Evolutionary conservation across 2,329 filamentous ascomycete species (phyloP).

Genomic region (Cryoendolithus antarcticus): DNA sequence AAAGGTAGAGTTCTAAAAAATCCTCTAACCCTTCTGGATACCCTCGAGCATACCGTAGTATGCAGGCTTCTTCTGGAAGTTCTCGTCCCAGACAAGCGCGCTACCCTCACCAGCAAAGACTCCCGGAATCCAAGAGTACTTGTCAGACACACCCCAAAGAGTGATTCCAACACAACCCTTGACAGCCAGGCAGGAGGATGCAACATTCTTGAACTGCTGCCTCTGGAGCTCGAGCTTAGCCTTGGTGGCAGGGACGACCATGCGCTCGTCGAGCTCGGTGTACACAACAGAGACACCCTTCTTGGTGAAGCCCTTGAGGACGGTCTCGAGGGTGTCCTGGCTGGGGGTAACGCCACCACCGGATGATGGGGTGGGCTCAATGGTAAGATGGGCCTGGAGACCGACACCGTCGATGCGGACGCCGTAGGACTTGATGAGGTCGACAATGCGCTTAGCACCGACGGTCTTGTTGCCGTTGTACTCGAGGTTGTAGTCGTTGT

Average conservation of each 20-base stretch:
- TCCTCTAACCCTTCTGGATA: too few relatives aligned
- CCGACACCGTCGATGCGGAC: constrained; percentile 30
- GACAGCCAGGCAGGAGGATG: constrained; percentile 25
- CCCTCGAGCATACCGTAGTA: constrained; percentile 19
- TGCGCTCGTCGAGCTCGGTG: constrained; percentile 51
- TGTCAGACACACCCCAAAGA: constrained; percentile 41
- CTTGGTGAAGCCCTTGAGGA: constrained; percentile 38
- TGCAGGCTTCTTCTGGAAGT: constrained; percentile 23
- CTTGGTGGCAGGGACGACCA: constrained; percentile 17
- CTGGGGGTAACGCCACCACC: constrained; percentile 3
- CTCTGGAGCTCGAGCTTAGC: constrained; percentile 29
- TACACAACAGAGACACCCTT: constrained; percentile 46
- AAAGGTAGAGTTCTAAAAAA: too few relatives aligned
- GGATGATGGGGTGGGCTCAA: constrained; percentile 24
- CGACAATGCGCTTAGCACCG: constrained; percentile 15
- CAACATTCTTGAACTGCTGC: constrained; percentile 31
- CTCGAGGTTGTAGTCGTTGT: constrained; percentile 22
- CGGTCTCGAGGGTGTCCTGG: constrained; percentile 27
- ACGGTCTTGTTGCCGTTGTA: constrained; percentile 13
- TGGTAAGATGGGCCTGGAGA: constrained; percentile 41
- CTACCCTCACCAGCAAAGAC: constrained; percentile 27
- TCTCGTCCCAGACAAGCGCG: constrained; percentile 18
- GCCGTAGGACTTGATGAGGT: constrained; percentile 13
- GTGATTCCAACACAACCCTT: constrained; percentile 28
- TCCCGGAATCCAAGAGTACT: constrained; percentile 28